These are phyloP conservation scores for Glycine soja DNA, from an alignment of 306 rosid species.

Conservation along the genomic window DNA sequence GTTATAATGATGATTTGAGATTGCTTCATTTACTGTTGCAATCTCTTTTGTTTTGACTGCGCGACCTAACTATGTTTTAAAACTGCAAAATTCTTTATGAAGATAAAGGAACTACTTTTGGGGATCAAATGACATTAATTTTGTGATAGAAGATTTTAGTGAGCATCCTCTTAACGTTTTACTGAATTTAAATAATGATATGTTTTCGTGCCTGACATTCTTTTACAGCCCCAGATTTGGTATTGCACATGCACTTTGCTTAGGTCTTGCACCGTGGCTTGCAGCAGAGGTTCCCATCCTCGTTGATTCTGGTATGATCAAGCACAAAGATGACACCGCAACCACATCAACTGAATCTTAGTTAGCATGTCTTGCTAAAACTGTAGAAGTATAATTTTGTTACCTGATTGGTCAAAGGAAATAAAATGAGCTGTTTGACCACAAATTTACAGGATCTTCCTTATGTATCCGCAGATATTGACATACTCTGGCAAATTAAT, in stretches of 20 bases:
- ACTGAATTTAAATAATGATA: slow-evolving; percentile 40
- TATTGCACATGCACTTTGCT: slow-evolving; percentile 95
- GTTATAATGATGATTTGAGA: slow-evolving; percentile 9
- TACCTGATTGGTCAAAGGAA: slow-evolving; percentile 38
- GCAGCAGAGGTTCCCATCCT: slow-evolving; percentile 97
- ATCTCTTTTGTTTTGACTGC: not conserved
- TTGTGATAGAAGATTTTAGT: slow-evolving; percentile 18
- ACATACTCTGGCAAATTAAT: slow-evolving; percentile 21
- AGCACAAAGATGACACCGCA: slow-evolving; percentile 87
- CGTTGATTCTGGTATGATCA: slow-evolving; percentile 98
- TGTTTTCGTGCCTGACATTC: slow-evolving; percentile 37
- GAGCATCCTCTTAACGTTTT: not conserved
- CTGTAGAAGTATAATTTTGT: slow-evolving; percentile 50
- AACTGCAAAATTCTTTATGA: not conserved
- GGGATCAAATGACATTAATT: too few species aligned
- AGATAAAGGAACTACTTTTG: not conserved
- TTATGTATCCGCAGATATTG: slow-evolving; percentile 40
- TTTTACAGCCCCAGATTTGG: slow-evolving; percentile 96
- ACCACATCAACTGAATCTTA: slow-evolving; percentile 81
- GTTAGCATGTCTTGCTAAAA: slow-evolving; percentile 40
- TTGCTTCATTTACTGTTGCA: not conserved
- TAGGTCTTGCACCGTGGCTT: slow-evolving; percentile 99
- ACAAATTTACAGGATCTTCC: slow-evolving; percentile 46
- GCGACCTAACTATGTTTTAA: not conserved
- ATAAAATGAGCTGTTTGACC: slow-evolving; percentile 51